Evolutionary conservation across 352 stramenopile genomes (phyloP).

Genomic region (Phytophthora quininea): DNA sequence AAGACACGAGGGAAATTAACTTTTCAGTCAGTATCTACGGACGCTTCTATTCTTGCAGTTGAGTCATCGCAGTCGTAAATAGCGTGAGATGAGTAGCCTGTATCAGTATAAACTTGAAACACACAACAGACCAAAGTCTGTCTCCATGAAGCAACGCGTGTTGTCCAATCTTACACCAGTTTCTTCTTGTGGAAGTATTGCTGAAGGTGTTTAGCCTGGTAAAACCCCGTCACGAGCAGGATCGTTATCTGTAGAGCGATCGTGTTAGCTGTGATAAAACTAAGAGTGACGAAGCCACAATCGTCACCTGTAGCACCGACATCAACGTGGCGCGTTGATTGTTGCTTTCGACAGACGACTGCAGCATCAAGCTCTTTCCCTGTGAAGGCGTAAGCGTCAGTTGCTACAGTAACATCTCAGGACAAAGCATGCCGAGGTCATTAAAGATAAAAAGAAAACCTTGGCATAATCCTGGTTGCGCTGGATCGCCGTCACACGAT

Average conservation of each 20-base stretch:
- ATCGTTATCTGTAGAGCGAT: conserved; percentile 55
- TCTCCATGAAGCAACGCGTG: not conserved
- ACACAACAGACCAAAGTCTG: too few species aligned
- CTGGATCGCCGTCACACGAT: conserved; percentile 82
- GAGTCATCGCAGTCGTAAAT: too few species aligned
- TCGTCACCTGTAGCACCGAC: conserved; percentile 70
- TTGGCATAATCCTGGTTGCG: conserved; percentile 87
- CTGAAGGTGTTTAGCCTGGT: conserved; percentile 82
- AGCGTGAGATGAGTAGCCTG: too few species aligned
- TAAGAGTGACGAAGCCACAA: not conserved
- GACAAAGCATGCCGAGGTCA: too few species aligned
- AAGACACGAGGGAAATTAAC: too few species aligned
- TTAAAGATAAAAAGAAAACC: conserved; percentile 27
- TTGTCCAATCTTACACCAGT: conserved; percentile 51
- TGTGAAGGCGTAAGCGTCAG: conserved; percentile 19
- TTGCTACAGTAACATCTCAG: not conserved
- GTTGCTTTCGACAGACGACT: conserved; percentile 77
- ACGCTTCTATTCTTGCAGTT: too few species aligned
- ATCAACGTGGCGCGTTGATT: conserved; percentile 84
- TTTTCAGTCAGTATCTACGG: too few species aligned
- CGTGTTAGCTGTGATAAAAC: not conserved
- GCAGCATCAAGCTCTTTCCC: conserved; percentile 75
- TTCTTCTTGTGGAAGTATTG: conserved; percentile 89
- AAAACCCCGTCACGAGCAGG: conserved; percentile 70
- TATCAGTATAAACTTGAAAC: too few species aligned